Base-by-base conservation (phyloP, 75 land plant genomes). In the Cryptomeria japonica region DNA sequence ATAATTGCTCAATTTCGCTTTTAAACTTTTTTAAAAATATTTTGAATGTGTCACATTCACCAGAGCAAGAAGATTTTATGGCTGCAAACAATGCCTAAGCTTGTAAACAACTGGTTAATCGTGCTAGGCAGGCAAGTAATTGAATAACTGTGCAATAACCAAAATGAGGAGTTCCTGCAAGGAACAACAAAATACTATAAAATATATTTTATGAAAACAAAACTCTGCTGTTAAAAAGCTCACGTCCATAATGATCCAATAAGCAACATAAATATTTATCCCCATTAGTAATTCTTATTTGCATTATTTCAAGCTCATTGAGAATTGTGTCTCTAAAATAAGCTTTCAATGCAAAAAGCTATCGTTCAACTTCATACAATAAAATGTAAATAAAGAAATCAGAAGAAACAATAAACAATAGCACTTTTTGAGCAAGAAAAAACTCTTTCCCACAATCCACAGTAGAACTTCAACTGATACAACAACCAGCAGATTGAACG, bases 371-470 rank as follows among this genome's bases (percentile, higher is more conserved):
- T n/a, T n/a, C 44, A 79, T 19, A 79, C 28, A 79, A 41, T 41
- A 79, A 41, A 79, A 79, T 38, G 44, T 42, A 41, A 39, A 41
- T 9, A 46, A 79, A 25, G 28, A 39, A 38, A 79, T 39, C 42
- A 41, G 82, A 39, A 79, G 42, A 41, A 19, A 41, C 82, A 79
- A 79, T 79, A 79, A 78, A 39, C 80, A 38, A 39, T 79, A 34
- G 82, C 82, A 10, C 46, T 22, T 39, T 25, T 9, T 37, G 39
- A 79, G 28, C 6, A 22, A 39, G 22, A 19, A 79, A n/a, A 64
- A 64, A 25, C 6, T 39, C 25, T 38, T 79, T 79, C 46, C 82
- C 42, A 79, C 82, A 79, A 79, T 79, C 82, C 82, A 79, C 39
- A 79, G 82, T 22, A 64, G 70, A 44, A 79, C 82, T 79, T 79